Evolutionary conservation across 352 stramenopile species (phyloP).

Genomic region (Thalassiosira livingstoniorum): DNA sequence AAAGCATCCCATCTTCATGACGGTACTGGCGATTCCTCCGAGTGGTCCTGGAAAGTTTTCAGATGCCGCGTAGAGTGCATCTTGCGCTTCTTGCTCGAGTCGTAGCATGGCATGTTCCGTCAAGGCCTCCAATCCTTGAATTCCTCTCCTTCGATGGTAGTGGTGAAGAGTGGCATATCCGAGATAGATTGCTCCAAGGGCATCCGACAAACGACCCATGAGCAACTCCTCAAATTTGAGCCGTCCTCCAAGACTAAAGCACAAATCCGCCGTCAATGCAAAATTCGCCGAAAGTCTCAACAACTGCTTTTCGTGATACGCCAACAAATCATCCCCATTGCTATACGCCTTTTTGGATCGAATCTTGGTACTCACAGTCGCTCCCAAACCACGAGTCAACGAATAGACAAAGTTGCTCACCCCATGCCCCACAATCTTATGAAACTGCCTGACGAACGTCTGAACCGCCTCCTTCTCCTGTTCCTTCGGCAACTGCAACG

Average conservation of each 20-base stretch:
- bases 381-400: conserved; percentile 88
- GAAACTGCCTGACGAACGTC: conserved; percentile 91
- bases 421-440: conserved; percentile 94
- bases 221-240: conserved; percentile 99
- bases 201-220: conserved; percentile 95
- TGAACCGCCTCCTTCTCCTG: conserved; percentile 89
- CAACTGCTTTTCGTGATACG: conserved; percentile 97
- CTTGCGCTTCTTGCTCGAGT: conserved; percentile 94
- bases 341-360: conserved; percentile 91
- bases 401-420: conserved; percentile 92
- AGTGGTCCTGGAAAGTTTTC: conserved; percentile 97
- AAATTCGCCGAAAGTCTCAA: conserved; percentile 97
- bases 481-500: conserved; percentile 90
- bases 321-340: conserved; percentile 86
- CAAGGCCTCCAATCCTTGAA: conserved; percentile 94
- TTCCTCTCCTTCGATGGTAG: conserved; percentile 93
- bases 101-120: conserved; percentile 97
- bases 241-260: conserved; percentile 95
- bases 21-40: conserved; percentile 81
- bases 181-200: conserved; percentile 96
- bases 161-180: conserved; percentile 97
- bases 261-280: conserved; percentile 94
- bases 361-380: conserved; percentile 86
- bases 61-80: conserved; percentile 93
- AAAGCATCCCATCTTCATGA: conserved; percentile 96